phyloP scores from a whole-genome alignment of 169 alveolate species.

The Cryptosporidium tyzzeri region DNA sequence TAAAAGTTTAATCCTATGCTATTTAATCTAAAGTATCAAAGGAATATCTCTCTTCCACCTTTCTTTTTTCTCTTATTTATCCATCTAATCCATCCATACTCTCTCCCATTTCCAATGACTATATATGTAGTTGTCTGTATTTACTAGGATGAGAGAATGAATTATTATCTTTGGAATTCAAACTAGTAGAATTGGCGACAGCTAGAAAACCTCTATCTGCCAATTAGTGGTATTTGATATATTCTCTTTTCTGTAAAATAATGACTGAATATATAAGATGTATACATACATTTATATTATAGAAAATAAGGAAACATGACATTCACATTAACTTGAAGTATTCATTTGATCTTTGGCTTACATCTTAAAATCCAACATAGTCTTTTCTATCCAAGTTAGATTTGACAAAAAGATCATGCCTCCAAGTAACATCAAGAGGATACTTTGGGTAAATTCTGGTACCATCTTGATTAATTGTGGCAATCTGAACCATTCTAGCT shows the following conservation, averaged over 20 bases:
- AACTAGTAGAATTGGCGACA: too few species aligned
- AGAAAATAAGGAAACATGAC: background rate
- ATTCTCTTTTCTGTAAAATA: too few species aligned
- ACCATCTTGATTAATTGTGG: constrained; percentile 50
- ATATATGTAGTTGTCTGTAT: too few species aligned
- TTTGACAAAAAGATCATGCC: constrained; percentile 21
- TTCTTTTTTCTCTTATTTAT: too few species aligned
- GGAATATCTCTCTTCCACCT: too few species aligned
- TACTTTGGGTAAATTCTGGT: constrained; percentile 56
- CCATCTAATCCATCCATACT: background rate
- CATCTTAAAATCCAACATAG: constrained; percentile 46
- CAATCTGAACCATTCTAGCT: constrained; percentile 70
- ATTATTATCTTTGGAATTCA: too few species aligned
- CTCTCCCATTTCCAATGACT: background rate
- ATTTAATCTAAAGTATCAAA: background rate
- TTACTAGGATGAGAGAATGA: too few species aligned
- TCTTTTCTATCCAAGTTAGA: constrained; percentile 48
- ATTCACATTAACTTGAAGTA: too few species aligned
- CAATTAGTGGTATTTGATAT: too few species aligned
- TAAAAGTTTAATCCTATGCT: background rate
- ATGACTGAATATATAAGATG: too few species aligned
- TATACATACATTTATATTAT: too few species aligned
- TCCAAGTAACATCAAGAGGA: constrained; percentile 69
- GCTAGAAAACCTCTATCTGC: too few species aligned
- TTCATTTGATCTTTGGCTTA: background rate